Evolutionary conservation across 768 basidiomycete genomes (phyloP), one percentile per base, ranked within the genome.

Genomic region (Boletus coccyginus): DNA sequence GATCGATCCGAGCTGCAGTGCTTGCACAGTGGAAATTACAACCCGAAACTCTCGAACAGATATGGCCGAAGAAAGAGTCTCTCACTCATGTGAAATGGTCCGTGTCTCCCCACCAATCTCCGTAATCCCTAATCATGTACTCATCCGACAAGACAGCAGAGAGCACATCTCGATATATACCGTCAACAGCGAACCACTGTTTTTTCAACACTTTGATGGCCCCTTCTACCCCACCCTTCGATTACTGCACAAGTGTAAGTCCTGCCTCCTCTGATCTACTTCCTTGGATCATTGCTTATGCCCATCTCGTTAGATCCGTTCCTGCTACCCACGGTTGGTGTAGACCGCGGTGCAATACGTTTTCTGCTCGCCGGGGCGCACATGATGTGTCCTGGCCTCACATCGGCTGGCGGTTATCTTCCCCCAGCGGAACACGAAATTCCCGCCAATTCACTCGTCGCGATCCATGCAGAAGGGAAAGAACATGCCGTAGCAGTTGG

Each of bases 31-130:
- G 92, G 81, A 90, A 85, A 64, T 81, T 92, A 49, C 84, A 86
- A 59, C 80, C 84, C 41, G 92, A 91, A 60, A 84, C 87, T 3
- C 76, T 98, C 32, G 97, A 99, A 68, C 82, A 82, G 64, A 82
- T 99, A 50, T 99, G 97, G 97, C 93, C 95, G 3, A 99, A 98
- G 90, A 99, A 98, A 79, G 96, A 98, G 78, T 81, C 87, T 3
- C 78, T 98, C 46, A 87, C 90, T 6, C 88, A 90, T 65, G 92
- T 94, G 58, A 98, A 98, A 78, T 98, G 97, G 96, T 68, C 27
- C 52, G 63, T 62, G 35, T 50, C 58, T 40, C 46, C 49, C 42
- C 53, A 46, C 5, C 46, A 41, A 57, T 46, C 36, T 48, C 24
- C 3, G 27, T 50, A 61, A 63, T 53, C 55, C 50, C 65, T 24